Percentiles rank a stretch among this genome's conserved stretches.
Conservation (phyloP, 2,329 filamentous ascomycete species). For the Fusarium sp. region DNA sequence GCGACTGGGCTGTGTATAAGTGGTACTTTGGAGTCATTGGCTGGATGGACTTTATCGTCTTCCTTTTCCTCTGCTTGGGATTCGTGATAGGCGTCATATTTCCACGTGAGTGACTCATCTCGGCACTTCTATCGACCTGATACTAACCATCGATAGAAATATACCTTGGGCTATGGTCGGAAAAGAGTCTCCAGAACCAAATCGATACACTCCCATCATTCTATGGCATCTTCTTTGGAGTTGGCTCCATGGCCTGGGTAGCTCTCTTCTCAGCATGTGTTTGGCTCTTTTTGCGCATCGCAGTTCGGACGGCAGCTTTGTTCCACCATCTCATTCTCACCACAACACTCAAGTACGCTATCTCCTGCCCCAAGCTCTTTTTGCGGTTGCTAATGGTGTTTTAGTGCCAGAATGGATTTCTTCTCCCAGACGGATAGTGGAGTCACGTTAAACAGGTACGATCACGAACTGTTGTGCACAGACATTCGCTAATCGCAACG, state of each 20-base stretch:
- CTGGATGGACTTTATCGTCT: neutral
- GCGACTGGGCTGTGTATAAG: neutral
- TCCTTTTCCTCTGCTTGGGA: neutral
- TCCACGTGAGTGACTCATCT: neutral
- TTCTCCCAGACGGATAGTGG: neutral
- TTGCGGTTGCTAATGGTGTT: fast-evolving
- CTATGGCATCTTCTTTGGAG: neutral
- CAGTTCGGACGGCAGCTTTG: neutral
- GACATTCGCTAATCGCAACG: neutral
- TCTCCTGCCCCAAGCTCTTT: no score
- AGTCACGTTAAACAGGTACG: neutral
- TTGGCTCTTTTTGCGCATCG: neutral
- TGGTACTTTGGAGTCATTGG: neutral
- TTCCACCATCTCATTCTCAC: neutral
- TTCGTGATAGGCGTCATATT: neutral
- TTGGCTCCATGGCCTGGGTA: neutral
- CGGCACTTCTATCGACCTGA: fast-evolving
- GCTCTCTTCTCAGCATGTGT: neutral
- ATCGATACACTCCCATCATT: fast-evolving
- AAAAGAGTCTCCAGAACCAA: neutral
- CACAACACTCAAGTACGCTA: neutral
- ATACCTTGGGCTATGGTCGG: neutral
- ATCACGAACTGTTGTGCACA: neutral
- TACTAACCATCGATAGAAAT: neutral
- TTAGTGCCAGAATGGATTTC: neutral